Conservation (phyloP, 352 stramenopile genomes). For the Phytophthora pistaciae region DNA sequence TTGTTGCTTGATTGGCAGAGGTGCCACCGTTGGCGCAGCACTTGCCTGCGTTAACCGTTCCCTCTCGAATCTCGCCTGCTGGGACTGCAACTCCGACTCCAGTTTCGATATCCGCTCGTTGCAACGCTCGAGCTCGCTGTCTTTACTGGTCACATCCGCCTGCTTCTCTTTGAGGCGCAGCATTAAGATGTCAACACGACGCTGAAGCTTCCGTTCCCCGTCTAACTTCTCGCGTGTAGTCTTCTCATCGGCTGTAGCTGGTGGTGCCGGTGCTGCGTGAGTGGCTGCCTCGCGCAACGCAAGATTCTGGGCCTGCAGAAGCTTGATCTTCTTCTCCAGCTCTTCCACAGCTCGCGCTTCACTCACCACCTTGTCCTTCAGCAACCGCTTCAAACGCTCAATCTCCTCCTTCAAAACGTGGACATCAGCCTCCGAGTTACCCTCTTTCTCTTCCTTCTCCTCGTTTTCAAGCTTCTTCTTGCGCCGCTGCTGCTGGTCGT, state of each 20-base stretch:
- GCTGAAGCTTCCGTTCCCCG: slow-evolving; percentile 75
- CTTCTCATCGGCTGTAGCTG: slow-evolving; percentile 12
- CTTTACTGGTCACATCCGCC: slow-evolving; percentile 48
- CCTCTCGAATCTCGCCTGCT: slow-evolving; percentile 30
- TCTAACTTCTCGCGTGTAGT: slow-evolving; percentile 57
- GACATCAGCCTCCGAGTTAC: slow-evolving; percentile 11
- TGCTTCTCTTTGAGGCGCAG: slow-evolving; percentile 80
- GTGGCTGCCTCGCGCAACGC: slow-evolving; percentile 65
- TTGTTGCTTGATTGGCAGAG: slow-evolving; percentile 28
- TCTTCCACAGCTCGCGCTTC: slow-evolving; percentile 60
- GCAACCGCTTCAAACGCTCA: slow-evolving; percentile 55
- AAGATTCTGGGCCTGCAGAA: slow-evolving; percentile 84
- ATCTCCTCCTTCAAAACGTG: slow-evolving; percentile 52
- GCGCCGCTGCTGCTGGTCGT: slow-evolving; percentile 29
- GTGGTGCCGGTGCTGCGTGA: neutral
- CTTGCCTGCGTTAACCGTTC: slow-evolving; percentile 19
- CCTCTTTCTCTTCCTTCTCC: slow-evolving; percentile 36
- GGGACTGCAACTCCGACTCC: slow-evolving; percentile 44
- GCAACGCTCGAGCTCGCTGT: slow-evolving; percentile 52
- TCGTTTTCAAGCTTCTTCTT: slow-evolving; percentile 25
- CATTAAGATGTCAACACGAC: slow-evolving; percentile 69
- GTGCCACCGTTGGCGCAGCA: slow-evolving; percentile 1
- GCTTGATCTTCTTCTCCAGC: slow-evolving; percentile 74
- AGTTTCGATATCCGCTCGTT: slow-evolving; percentile 41
- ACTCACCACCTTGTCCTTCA: slow-evolving; percentile 68